Percentiles rank a stretch among this genome's conserved stretches.
Conservation (phyloP, 2,329 filamentous ascomycete species). For the Pseudogymnoascus destructans region DNA sequence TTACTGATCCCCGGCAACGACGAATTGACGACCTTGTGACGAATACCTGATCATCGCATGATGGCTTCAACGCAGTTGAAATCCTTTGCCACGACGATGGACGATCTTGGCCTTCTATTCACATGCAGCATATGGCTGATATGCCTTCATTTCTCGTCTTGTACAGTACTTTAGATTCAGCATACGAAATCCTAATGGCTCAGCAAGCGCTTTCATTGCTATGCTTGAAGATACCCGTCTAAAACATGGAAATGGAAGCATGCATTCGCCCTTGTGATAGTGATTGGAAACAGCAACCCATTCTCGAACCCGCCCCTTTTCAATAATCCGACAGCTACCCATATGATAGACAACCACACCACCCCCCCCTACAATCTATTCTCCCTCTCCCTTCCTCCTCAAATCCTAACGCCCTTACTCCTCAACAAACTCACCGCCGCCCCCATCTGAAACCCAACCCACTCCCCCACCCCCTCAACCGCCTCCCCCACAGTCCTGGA, state of each 20-base stretch:
- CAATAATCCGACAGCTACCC: neutral
- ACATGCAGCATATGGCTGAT: neutral
- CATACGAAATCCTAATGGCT: neutral
- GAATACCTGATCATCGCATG: neutral
- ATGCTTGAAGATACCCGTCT: neutral
- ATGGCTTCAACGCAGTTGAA: neutral
- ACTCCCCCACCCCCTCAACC: constrained; percentile 54
- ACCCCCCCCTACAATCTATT: neutral
- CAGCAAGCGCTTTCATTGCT: neutral
- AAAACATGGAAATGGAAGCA: neutral
- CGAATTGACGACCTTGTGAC: constrained; percentile 26
- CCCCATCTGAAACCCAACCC: constrained; percentile 68
- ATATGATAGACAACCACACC: neutral
- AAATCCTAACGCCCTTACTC: constrained; percentile 79
- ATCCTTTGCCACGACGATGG: neutral
- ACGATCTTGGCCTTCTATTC: neutral
- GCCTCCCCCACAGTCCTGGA: constrained; percentile 47
- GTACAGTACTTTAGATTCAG: neutral
- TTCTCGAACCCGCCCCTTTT: neutral
- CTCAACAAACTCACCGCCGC: constrained; percentile 70
- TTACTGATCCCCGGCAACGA: constrained; percentile 47
- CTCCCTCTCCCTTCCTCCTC: constrained; percentile 18
- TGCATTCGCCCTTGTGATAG: neutral
- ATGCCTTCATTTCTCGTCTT: neutral
- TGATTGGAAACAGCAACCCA: neutral